Conservation (phyloP, 2,329 filamentous ascomycete species). For the Ascomycota sp. region DNA sequence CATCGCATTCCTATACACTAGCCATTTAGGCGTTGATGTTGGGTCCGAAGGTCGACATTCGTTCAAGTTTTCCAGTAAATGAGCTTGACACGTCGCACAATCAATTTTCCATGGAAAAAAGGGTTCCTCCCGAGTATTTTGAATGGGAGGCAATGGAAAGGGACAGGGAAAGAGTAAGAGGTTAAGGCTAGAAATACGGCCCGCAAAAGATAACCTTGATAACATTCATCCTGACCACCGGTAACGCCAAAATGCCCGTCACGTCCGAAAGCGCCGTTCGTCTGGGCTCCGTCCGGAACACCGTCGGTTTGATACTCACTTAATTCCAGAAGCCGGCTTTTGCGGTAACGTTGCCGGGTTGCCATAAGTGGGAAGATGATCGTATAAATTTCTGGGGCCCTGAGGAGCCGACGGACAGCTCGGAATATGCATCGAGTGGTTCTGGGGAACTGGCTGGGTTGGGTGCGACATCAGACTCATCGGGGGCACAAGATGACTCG, state of each 20-base stretch:
- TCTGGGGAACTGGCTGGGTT: conserved; percentile 22
- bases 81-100: conserved; percentile 13
- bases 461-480: conserved; percentile 17
- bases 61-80: conserved; percentile 10
- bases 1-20: conserved; percentile 11
- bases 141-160: no score
- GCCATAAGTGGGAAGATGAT: conserved; percentile 33
- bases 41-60: conserved; percentile 11
- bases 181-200: conserved; percentile 3
- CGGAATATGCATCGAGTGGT: conserved; percentile 19
- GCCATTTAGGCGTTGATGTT: conserved; percentile 18
- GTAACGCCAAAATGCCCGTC: conserved; percentile 19
- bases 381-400: conserved; percentile 24
- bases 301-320: conserved; percentile 11
- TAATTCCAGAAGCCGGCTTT: conserved; percentile 32
- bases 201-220: conserved; percentile 9
- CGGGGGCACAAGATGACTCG: conserved; percentile 19
- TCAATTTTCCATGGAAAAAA: conserved; percentile 1
- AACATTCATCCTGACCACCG: conserved; percentile 14
- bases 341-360: conserved; percentile 39
- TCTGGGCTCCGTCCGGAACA: conserved; percentile 7
- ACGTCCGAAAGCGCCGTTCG: conserved; percentile 14
- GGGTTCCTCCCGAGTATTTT: background rate
- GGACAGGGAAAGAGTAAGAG: background rate
- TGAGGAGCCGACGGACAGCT: conserved; percentile 24